These are phyloP conservation scores for Ascochyta lentis DNA, from an alignment of 2,329 filamentous ascomycete species.

Conservation along the genomic window DNA sequence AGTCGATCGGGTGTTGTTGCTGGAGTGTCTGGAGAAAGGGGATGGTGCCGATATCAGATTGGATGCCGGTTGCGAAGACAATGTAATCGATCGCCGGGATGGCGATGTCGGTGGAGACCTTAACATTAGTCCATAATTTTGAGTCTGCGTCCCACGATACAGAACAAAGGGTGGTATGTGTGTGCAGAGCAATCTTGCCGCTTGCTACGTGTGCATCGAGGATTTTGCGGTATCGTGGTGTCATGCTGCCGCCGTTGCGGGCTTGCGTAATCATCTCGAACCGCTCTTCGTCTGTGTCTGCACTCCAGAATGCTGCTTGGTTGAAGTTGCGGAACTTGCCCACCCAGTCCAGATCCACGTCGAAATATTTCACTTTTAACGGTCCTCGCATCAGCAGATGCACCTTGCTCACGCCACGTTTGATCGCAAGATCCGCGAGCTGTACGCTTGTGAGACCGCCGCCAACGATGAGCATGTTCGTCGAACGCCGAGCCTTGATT, in stretches of 20 bases:
- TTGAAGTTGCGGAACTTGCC: constrained; percentile 81
- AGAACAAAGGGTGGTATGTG: constrained; percentile 62
- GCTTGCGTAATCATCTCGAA: constrained; percentile 70
- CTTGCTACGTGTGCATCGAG: constrained; percentile 65
- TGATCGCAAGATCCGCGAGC: constrained; percentile 70
- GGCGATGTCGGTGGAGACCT: constrained; percentile 60
- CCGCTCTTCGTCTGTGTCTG: constrained; percentile 74
- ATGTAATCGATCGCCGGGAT: constrained; percentile 68
- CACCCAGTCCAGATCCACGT: constrained; percentile 79
- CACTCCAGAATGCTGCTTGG: constrained; percentile 78
- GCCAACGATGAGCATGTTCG: constrained; percentile 73
- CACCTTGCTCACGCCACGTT: constrained; percentile 69
- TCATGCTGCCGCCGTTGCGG: constrained; percentile 78
- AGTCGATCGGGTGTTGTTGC: constrained; percentile 65
- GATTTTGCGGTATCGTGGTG: constrained; percentile 70
- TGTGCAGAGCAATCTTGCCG: constrained; percentile 62
- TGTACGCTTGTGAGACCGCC: constrained; percentile 81
- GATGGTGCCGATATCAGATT: constrained; percentile 66
- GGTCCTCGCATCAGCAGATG: constrained; percentile 71
- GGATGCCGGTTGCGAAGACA: constrained; percentile 77
- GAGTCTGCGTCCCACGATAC: constrained; percentile 58
- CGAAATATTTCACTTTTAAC: constrained; percentile 75
- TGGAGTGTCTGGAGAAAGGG: constrained; percentile 68
- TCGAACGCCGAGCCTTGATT: constrained; percentile 55
- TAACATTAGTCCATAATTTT: constrained; percentile 44